Evolutionary conservation across 129 eudicot species (phyloP), one percentile per base, ranked within the genome.

Genomic region (Flaveria robusta): DNA sequence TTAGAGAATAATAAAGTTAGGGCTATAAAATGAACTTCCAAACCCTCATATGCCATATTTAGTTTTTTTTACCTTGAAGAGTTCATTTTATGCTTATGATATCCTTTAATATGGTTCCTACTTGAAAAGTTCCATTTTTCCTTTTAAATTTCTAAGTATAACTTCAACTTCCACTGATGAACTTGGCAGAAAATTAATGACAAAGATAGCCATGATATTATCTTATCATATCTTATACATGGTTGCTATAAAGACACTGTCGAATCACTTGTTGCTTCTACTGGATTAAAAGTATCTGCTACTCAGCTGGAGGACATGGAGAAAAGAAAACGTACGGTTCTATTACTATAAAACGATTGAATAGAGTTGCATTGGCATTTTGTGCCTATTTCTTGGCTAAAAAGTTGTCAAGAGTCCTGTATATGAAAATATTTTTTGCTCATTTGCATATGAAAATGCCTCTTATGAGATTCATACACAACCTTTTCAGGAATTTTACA

Each of bases 151-250:
- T 63, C 51, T 54, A 20, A 16, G 42, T 55, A 34, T 43, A 37
- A 6, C 29, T 43, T 75, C 52, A 41, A 26, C 49, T 22, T 72
- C 56, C 22, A 60, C 11, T 23, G 5, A 52, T 66, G 52, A 72
- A 41, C 42, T 54, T 75, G 72, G 27, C 91, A 94, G 98, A 84
- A 68, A 69, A 76, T 88, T 29, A 84, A 72, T 55, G 91, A 87
- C 34, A 82, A 81, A 64, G 98, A 91, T 63, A 86, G 81, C 74
- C 91, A 94, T 85, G 86, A 79, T 70, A 77, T 94, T 66, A 86
- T 94, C 71, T 82, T 88, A 19, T 91, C 97, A 39, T 94, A 94
- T 83, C 97, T 94, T 42, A 87, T 87, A 79, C 97, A 94, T 76
- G 92, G 85, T 70, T 94, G 98, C 91, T 94, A 64, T 73, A 91